Evolutionary conservation across 1,139 yeast species (phyloP).

Genomic region (Hyphopichia pseudoburtonii): DNA sequence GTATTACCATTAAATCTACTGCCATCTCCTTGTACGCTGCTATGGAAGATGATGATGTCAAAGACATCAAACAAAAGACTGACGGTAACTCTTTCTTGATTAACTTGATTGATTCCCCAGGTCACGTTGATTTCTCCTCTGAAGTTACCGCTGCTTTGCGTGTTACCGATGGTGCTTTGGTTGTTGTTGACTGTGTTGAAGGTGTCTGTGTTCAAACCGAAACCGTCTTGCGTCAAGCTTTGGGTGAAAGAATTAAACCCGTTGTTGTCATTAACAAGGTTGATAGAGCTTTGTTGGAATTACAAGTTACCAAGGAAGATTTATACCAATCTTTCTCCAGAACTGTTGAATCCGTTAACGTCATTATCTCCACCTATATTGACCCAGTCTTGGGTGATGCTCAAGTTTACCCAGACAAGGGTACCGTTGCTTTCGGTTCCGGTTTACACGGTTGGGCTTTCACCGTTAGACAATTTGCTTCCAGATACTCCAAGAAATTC

Average conservation of each 20-base stretch:
- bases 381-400: slow-evolving; percentile 91
- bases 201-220: slow-evolving; percentile 99
- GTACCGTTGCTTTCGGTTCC: slow-evolving; percentile 99
- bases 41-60: slow-evolving; percentile 86
- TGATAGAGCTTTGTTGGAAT: slow-evolving; percentile 98
- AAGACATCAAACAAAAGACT: slow-evolving; percentile 95
- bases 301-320: slow-evolving; percentile 98
- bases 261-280: slow-evolving; percentile 98
- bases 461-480: slow-evolving; percentile 98
- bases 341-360: slow-evolving; percentile 99
- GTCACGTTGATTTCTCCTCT: slow-evolving; percentile 99
- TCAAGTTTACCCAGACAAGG: slow-evolving; percentile 98
- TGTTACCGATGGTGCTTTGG: slow-evolving; percentile 99
- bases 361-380: slow-evolving; percentile 92
- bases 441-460: slow-evolving; percentile 99
- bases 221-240: slow-evolving; percentile 98
- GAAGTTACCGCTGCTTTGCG: slow-evolving; percentile 99
- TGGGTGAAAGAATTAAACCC: slow-evolving; percentile 99
- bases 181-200: slow-evolving; percentile 98
- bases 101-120: slow-evolving; percentile 99
- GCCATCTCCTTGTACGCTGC: slow-evolving; percentile 95
- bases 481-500: slow-evolving; percentile 97
- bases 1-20: slow-evolving; percentile 98
- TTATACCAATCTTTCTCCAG: slow-evolving; percentile 97
- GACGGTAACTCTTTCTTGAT: slow-evolving; percentile 93